These are phyloP conservation scores for Suillus hirtellus DNA, from an alignment of 768 basidiomycete species.

Conservation along the genomic window DNA sequence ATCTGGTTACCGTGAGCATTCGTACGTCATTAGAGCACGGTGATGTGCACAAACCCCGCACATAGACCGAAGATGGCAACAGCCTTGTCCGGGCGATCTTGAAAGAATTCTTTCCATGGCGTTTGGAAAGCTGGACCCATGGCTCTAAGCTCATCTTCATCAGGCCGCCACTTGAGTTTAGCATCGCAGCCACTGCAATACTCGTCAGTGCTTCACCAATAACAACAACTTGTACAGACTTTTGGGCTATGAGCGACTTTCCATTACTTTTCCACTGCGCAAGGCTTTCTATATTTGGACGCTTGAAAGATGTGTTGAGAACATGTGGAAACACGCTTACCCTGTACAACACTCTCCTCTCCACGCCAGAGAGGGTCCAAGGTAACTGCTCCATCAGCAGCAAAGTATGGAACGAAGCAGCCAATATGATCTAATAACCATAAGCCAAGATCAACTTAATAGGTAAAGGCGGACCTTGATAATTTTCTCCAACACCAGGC, in stretches of 20 bases:
- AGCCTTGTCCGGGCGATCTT: constrained; percentile 24
- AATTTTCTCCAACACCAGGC: constrained; percentile 46
- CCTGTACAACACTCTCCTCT: constrained; percentile 36
- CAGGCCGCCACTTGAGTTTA: constrained; percentile 26
- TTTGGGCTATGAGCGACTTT: no score
- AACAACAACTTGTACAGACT: constrained; percentile 10
- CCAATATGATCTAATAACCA: constrained; percentile 31
- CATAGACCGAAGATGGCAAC: neutral
- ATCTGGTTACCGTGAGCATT: no score
- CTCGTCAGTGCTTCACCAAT: neutral
- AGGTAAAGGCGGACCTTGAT: constrained; percentile 28
- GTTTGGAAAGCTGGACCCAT: constrained; percentile 22
- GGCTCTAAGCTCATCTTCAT: constrained; percentile 19
- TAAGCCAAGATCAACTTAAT: no score
- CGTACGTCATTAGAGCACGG: no score
- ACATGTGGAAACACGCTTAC: constrained; percentile 32
- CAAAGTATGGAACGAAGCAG: constrained; percentile 33
- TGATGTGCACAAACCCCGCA: no score
- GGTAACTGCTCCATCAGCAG: constrained; percentile 47
- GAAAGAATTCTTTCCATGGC: constrained; percentile 24
- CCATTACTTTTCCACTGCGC: no score
- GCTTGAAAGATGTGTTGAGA: neutral
- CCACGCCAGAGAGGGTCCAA: constrained; percentile 47
- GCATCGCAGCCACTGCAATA: constrained; percentile 18
- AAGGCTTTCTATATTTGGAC: no score